Conservation (phyloP, 116 monocot genomes). For the Zostera marina region DNA sequence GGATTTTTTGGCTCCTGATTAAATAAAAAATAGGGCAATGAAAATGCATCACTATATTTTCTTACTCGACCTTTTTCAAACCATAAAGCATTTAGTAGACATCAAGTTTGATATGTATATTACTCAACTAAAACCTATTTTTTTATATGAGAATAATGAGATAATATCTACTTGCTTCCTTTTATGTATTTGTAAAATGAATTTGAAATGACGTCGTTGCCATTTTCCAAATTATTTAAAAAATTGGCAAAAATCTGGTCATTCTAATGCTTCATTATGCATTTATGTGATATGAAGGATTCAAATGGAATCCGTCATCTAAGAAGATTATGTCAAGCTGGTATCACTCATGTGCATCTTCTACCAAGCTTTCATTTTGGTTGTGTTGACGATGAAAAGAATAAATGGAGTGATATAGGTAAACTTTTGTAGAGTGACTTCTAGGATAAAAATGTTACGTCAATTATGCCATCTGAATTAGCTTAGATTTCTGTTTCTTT, state of each 20-base stretch:
- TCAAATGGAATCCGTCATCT: constrained; percentile 52
- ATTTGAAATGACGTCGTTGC: not conserved
- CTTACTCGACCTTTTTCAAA: no score
- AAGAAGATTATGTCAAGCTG: constrained; percentile 45
- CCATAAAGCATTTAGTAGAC: no score
- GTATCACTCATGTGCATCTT: constrained; percentile 80
- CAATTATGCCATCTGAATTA: no score
- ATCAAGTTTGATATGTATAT: no score
- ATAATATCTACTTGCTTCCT: no score
- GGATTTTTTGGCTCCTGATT: no score
- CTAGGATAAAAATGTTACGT: not conserved
- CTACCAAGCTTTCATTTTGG: constrained; percentile 77
- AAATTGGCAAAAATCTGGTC: not conserved
- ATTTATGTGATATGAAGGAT: constrained; percentile 9
- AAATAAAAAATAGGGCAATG: no score
- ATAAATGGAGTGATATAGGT: constrained; percentile 60
- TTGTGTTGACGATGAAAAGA: constrained; percentile 64
- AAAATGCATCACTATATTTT: no score
- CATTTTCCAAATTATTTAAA: not conserved
- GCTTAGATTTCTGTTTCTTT: no score
- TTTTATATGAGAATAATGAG: no score
- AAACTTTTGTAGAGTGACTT: constrained; percentile 1
- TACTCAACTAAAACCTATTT: no score
- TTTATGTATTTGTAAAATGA: no score
- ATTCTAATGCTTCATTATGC: not conserved